phyloP scores from a whole-genome alignment of 2,329 filamentous ascomycete species.

The Pyrenochaeta sp. region DNA sequence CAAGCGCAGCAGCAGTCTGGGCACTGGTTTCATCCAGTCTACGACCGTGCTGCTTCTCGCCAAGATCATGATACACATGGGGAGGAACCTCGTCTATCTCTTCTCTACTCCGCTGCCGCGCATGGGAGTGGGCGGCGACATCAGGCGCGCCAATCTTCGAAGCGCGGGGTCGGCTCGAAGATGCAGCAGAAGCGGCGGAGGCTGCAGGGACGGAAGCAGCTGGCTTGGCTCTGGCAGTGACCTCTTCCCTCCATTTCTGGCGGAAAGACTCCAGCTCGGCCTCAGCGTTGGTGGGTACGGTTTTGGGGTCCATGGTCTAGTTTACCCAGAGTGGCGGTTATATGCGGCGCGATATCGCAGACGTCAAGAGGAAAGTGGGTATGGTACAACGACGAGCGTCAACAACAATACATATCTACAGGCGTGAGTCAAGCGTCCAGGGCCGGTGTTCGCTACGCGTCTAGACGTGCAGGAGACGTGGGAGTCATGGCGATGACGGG shows the following conservation, averaged over 20 bases:
- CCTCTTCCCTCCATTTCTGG: constrained; percentile 84
- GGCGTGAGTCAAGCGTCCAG: constrained; percentile 11
- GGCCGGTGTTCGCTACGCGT: constrained; percentile 9
- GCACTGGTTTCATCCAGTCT: constrained; percentile 54
- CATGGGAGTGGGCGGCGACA: constrained; percentile 27
- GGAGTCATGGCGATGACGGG: constrained; percentile 15
- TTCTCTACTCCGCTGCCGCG: constrained; percentile 38
- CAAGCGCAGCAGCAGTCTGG: constrained; percentile 35
- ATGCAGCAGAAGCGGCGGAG: constrained; percentile 17
- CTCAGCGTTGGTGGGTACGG: constrained; percentile 47
- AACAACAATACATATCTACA: constrained; percentile 28
- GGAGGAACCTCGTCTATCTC: constrained; percentile 51
- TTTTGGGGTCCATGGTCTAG: constrained; percentile 23
- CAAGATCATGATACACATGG: constrained; percentile 54
- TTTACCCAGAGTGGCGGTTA: constrained; percentile 26
- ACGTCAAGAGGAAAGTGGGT: constrained; percentile 13
- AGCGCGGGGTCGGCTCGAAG: constrained; percentile 30
- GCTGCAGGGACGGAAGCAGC: constrained; percentile 24
- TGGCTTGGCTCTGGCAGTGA: constrained; percentile 61
- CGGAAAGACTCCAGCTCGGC: constrained; percentile 87
- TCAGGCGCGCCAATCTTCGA: constrained; percentile 35
- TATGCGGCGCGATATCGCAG: constrained; percentile 38
- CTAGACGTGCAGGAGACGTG: constrained; percentile 6
- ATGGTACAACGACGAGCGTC: constrained; percentile 12
- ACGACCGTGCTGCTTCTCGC: constrained; percentile 54